Evolutionary conservation across 306 rosid species (phyloP).

Genomic region (Castanopsis chinensis): DNA sequence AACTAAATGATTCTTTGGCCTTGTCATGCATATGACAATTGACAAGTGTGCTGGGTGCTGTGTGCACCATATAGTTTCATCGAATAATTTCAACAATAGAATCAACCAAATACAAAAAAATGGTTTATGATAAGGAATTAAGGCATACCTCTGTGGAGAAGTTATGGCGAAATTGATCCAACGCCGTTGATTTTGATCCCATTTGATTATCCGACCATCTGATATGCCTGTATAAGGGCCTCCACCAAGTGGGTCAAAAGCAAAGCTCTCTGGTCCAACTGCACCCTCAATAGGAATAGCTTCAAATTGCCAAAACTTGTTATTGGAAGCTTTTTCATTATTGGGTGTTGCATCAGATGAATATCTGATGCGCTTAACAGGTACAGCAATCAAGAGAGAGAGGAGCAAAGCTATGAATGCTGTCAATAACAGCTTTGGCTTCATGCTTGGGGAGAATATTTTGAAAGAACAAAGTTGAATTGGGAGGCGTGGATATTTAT

Average conservation of each 20-base stretch:
- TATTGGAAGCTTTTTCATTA: background rate
- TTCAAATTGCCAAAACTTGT: slow-evolving; percentile 21
- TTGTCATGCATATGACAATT: no score
- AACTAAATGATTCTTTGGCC: no score
- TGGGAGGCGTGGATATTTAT: background rate
- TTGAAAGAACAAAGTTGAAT: no score
- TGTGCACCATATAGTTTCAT: no score
- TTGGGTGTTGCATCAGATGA: background rate
- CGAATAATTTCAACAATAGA: no score
- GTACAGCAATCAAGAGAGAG: slow-evolving; percentile 17
- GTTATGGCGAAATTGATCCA: slow-evolving; percentile 61
- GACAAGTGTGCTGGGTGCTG: no score
- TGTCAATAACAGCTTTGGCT: background rate
- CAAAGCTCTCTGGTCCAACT: slow-evolving; percentile 66
- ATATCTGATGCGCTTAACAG: background rate
- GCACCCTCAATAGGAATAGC: slow-evolving; percentile 36
- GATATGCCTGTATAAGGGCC: slow-evolving; percentile 81
- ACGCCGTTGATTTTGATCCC: slow-evolving; percentile 33
- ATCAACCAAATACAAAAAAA: background rate
- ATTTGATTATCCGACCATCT: slow-evolving; percentile 69
- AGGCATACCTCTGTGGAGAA: slow-evolving; percentile 48
- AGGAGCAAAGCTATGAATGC: background rate
- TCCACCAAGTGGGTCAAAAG: slow-evolving; percentile 51
- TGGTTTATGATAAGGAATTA: background rate
- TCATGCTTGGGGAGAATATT: slow-evolving; percentile 1